A percentile compares a stretch with the other conserved stretches of the same genome.
Evolutionary conservation across 164 flowering plant species (phyloP).

Genomic region (Magnolia officinalis): DNA sequence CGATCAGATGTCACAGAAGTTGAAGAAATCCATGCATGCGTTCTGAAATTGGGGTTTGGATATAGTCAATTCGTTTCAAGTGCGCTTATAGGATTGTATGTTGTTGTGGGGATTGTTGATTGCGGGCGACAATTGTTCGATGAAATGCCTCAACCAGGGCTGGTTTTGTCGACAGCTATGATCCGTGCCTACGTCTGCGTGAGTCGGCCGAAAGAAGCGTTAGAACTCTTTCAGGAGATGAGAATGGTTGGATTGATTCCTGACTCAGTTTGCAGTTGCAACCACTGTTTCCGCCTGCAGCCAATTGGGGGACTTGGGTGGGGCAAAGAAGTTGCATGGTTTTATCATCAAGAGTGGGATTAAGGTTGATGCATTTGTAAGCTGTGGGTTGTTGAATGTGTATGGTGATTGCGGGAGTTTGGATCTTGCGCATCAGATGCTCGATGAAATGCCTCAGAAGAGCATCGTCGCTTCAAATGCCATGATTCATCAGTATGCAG

Average conservation of each 20-base stretch:
- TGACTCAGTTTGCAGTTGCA: constrained; percentile 28
- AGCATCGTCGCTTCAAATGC: constrained; percentile 29
- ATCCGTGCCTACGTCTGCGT: constrained; percentile 25
- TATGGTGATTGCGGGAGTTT: constrained; percentile 29
- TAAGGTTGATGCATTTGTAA: constrained; percentile 23
- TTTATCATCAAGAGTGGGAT: constrained; percentile 28
- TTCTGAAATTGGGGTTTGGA: constrained; percentile 25
- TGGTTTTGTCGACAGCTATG: constrained; percentile 26
- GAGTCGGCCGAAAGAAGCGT: constrained; percentile 16
- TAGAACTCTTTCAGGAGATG: constrained; percentile 24
- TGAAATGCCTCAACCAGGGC: constrained; percentile 24
- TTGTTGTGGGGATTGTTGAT: constrained; percentile 9
- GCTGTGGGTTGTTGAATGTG: constrained; percentile 21
- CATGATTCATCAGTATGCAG: constrained; percentile 29
- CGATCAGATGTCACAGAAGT: constrained; percentile 8
- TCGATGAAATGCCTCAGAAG: constrained; percentile 17
- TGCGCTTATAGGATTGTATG: constrained; percentile 21
- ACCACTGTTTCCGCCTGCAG: constrained; percentile 25
- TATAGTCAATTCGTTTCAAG: constrained; percentile 22
- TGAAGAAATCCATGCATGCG: constrained; percentile 18
- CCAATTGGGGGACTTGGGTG: constrained; percentile 16
- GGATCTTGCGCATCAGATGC: constrained; percentile 15
- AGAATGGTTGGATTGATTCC: constrained; percentile 18
- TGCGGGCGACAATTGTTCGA: constrained; percentile 22
- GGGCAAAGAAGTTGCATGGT: constrained; percentile 24